Evolutionary conservation across 768 basidiomycete species (phyloP).

Genomic region (Agrocybe praecox): DNA sequence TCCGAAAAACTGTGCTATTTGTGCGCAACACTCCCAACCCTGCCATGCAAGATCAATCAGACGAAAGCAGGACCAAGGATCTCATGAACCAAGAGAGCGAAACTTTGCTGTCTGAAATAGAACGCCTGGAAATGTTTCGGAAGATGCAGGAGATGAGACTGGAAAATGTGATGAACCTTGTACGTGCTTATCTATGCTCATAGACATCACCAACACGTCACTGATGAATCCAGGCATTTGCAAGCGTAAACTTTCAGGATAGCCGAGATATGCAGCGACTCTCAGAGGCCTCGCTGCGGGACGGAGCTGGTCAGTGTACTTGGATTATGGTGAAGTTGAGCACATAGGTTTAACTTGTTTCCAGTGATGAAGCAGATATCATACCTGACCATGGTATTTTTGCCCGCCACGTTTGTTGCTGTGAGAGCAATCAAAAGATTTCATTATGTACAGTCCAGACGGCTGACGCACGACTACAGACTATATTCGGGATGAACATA

Average conservation of each 20-base stretch:
- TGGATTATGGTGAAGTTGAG: background rate
- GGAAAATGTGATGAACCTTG: constrained; percentile 50
- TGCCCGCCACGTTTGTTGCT: constrained; percentile 47
- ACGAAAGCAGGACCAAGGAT: constrained; percentile 17
- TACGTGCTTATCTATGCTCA: constrained; percentile 16
- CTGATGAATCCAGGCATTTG: constrained; percentile 38
- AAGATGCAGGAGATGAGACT: constrained; percentile 46
- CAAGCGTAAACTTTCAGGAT: constrained; percentile 45
- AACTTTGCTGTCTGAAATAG: constrained; percentile 51
- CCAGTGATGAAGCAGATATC: constrained; percentile 46
- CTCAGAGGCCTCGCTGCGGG: constrained; percentile 34
- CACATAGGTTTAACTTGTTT: background rate
- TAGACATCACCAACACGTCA: background rate
- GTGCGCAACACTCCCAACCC: constrained; percentile 48
- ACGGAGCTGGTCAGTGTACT: constrained; percentile 25
- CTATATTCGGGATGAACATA: constrained; percentile 54
- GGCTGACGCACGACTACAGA: constrained; percentile 23
- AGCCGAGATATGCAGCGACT: constrained; percentile 40
- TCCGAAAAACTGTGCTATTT: constrained; percentile 50
- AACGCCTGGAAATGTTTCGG: constrained; percentile 44
- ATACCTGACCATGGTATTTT: constrained; percentile 54
- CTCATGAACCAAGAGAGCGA: constrained; percentile 46
- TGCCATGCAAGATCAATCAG: constrained; percentile 41
- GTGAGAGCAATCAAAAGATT: constrained; percentile 17
- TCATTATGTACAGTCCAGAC: background rate